A percentile compares a stretch with the other conserved stretches of the same genome.
These are phyloP conservation scores for Aulographum hederae DNA, from an alignment of 2,329 filamentous ascomycete genomes.

Conservation along the genomic window DNA sequence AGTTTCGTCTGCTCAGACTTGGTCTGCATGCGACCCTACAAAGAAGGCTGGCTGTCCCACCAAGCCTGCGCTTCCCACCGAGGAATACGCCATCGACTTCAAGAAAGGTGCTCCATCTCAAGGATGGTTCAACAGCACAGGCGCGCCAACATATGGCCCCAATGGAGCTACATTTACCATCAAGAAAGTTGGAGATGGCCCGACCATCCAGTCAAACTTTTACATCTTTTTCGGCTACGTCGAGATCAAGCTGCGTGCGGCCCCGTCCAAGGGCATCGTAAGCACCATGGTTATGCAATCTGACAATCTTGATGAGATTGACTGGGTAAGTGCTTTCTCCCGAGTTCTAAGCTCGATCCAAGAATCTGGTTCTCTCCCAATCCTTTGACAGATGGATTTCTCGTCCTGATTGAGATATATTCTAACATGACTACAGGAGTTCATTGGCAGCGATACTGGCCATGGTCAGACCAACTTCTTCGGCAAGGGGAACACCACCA, in stretches of 20 bases:
- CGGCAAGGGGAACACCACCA: constrained; percentile 52
- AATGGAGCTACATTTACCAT: constrained; percentile 33
- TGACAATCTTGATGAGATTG: constrained; percentile 72
- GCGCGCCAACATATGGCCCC: constrained; percentile 23
- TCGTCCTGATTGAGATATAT: no score
- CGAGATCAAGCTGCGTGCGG: constrained; percentile 61
- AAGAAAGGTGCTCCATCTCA: constrained; percentile 17
- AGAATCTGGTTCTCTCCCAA: no score
- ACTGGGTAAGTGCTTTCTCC: no score
- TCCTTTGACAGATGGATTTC: no score
- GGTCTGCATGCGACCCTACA: constrained; percentile 24
- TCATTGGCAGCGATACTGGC: constrained; percentile 45
- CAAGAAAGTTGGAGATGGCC: constrained; percentile 27
- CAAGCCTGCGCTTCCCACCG: constrained; percentile 21
- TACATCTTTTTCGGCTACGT: constrained; percentile 76
- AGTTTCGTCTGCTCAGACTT: no score
- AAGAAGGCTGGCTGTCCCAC: constrained; percentile 23
- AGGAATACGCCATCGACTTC: constrained; percentile 21
- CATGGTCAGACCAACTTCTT: constrained; percentile 53
- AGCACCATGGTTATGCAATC: constrained; percentile 70
- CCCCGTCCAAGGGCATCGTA: constrained; percentile 57
- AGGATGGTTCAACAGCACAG: constrained; percentile 19
- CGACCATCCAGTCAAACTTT: constrained; percentile 58
- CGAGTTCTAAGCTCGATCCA: no score
- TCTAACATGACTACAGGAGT: constrained; percentile 29